phyloP scores from a whole-genome alignment of 2,329 filamentous ascomycete genomes.

The Tolypocladium guangdongense region DNA sequence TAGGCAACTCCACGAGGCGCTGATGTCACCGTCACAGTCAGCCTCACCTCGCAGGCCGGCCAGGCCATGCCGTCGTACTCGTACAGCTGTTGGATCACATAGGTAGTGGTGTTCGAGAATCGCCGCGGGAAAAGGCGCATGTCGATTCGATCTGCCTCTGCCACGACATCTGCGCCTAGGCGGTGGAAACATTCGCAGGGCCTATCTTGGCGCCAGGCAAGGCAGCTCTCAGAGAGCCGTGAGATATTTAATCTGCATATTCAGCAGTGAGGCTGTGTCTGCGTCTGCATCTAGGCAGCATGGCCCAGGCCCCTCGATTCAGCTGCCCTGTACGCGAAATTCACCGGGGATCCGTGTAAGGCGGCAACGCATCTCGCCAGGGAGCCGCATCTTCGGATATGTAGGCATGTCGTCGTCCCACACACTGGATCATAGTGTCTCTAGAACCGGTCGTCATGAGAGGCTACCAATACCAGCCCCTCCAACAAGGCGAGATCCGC shows the following conservation, averaged over 20 bases:
- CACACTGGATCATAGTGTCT: not conserved
- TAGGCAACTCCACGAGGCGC: not conserved
- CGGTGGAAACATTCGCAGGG: no score
- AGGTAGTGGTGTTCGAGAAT: no score
- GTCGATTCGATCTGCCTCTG: no score
- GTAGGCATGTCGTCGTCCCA: no score
- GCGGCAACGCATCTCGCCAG: not conserved
- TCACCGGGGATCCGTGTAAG: not conserved
- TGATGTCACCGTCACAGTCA: not conserved
- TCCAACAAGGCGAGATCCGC: slow-evolving; percentile 3
- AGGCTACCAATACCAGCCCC: slow-evolving; percentile 1
- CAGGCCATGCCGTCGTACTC: no score
- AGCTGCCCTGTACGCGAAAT: not conserved
- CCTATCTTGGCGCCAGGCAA: no score
- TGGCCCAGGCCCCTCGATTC: no score
- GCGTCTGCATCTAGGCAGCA: not conserved
- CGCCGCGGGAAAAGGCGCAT: no score
- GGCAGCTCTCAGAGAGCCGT: no score
- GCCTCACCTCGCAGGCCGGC: not conserved
- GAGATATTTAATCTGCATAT: no score
- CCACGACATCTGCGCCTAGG: no score
- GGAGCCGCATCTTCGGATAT: not conserved
- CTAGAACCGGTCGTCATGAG: not conserved
- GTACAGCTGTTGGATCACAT: no score
- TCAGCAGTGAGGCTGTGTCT: not conserved